Conservation (phyloP, 164 flowering plant genomes). For the Pachysandra terminalis region DNA sequence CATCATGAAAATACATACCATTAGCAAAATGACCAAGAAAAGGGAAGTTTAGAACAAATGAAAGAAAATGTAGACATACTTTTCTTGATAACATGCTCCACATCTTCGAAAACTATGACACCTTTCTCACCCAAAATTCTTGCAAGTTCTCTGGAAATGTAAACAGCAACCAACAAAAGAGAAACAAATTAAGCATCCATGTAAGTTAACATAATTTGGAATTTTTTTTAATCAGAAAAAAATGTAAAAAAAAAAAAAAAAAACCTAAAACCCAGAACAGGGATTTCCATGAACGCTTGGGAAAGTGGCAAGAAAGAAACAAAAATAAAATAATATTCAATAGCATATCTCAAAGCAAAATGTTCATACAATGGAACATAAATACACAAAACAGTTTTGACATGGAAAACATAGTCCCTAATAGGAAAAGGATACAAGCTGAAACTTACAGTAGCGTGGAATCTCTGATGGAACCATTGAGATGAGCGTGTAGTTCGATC, state of each 20-base stretch:
- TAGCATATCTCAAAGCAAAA: neutral
- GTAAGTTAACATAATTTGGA: neutral
- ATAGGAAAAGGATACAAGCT: neutral
- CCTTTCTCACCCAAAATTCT: slow-evolving; percentile 67
- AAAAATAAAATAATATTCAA: too few species aligned
- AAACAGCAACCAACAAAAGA: neutral
- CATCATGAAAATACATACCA: too few species aligned
- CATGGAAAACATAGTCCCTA: too few species aligned
- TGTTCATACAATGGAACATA: neutral
- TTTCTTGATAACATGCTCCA: slow-evolving; percentile 74
- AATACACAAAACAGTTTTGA: too few species aligned
- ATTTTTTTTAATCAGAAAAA: neutral
- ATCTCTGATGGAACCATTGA: slow-evolving; percentile 89
- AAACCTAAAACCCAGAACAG: neutral
- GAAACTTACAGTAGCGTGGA: slow-evolving; percentile 66
- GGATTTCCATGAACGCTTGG: neutral
- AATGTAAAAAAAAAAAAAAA: neutral
- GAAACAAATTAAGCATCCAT: neutral
- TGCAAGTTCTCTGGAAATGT: slow-evolving; percentile 73
- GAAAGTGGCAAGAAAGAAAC: neutral
- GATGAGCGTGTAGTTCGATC: slow-evolving; percentile 94
- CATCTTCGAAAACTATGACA: slow-evolving; percentile 52
- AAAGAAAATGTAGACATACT: slow-evolving; percentile 30
- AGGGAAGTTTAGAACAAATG: neutral
- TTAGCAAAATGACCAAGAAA: too few species aligned